Percentiles rank a stretch among this genome's conserved stretches.
These are phyloP conservation scores for Tetrapyrgos nigripes DNA, from an alignment of 1,284 basidiomycete species.

Conservation along the genomic window DNA sequence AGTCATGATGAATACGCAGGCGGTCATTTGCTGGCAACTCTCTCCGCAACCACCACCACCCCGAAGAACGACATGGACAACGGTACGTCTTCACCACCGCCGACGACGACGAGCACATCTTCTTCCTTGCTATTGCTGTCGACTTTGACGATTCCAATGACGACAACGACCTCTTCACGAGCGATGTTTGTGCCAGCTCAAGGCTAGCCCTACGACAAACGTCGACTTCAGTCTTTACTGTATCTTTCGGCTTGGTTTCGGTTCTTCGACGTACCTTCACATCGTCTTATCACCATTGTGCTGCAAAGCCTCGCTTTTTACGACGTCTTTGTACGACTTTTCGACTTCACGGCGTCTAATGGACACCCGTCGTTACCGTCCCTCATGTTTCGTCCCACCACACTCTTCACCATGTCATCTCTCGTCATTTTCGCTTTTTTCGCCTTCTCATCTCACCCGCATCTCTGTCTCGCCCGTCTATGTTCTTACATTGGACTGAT, in stretches of 20 bases:
- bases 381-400: too few species aligned
- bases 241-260: not conserved
- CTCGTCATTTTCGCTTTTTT: not conserved
- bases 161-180: constrained; percentile 16
- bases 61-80: constrained; percentile 60
- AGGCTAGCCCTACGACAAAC: constrained; percentile 30
- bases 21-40: not conserved
- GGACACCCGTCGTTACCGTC: too few species aligned
- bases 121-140: constrained; percentile 26
- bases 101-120: constrained; percentile 40
- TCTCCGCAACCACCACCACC: not conserved
- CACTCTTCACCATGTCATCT: too few species aligned
- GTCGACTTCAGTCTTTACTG: constrained; percentile 16
- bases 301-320: not conserved
- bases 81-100: constrained; percentile 81
- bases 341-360: too few species aligned
- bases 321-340: not conserved
- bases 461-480: constrained; percentile 8
- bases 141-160: not conserved
- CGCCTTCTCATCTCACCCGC: not conserved
- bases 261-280: not conserved
- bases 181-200: constrained; percentile 33
- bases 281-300: constrained; percentile 1
- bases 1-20: not conserved
- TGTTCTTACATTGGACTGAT: constrained; percentile 6